Base-by-base conservation (phyloP, 805 yeast species). In the Kodamaea leandrae region DNA sequence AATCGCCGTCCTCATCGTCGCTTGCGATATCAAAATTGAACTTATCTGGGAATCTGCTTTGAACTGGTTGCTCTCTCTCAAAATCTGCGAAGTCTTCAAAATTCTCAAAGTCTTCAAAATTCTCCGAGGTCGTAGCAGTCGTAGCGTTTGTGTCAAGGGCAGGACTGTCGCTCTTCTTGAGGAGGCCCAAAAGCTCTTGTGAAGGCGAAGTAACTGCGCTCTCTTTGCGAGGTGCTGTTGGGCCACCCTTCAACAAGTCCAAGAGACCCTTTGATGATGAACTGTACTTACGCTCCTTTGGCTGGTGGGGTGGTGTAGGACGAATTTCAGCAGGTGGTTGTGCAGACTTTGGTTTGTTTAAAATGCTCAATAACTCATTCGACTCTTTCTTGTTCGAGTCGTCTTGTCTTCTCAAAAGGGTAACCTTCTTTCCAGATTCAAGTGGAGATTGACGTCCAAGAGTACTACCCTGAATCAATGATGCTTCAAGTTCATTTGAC, bases 1-100 rank as follows among this genome's bases (percentile, higher is more conserved):
- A 47, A 23, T 47, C 42, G 2, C 40, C 56, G 27, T 54, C 62
- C 32, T 65, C 72, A 33, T 68, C 72, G 41, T 66, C 72, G 35
- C 65, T 57, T 7, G 57, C 69, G 29, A 59, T 52, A 36, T 63
- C 68, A 44, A 64, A 57, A 26, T 54, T 54, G 25, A 38, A 42
- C 19, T 39, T 34, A 13, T 42, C 32, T 13, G 23, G 12, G 32
- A 27, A 21, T 15, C 42, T 39, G n/a, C 54, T 16, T 21, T 21
- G 25, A 14, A 6, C 32, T 58, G 20, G 56, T 59, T 28, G 55
- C 37, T 59, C 63, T 26, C 60, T 66, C 32, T 64, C 69, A 39
- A 63, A 65, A 26, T 58, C 60, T 25, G 62, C 64, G 26, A 58
- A 55, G 13, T 54, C 52, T 20, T 55, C 58, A 33, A 43, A 42